Base-by-base conservation (phyloP, 2,329 filamentous ascomycete species). In the Colletotrichum sp. region DNA sequence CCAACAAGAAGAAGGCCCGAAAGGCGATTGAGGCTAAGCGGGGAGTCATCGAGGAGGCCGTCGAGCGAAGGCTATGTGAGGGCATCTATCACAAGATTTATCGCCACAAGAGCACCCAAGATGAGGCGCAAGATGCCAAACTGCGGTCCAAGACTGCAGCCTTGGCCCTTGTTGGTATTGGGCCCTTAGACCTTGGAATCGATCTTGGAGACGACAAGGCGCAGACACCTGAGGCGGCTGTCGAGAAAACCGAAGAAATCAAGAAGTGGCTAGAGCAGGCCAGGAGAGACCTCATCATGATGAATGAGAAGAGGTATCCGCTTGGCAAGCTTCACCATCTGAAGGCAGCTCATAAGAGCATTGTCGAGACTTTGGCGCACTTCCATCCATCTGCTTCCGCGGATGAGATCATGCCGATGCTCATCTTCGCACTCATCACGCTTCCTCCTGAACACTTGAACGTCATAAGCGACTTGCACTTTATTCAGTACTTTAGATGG, bases 401-500 rank as follows among this genome's bases (percentile, higher is more conserved):
- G 4, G 97, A 99, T 82, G 97, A 98, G 85, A 98, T 99, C 71
- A 93, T 99, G 83, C 97, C 97, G 1, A 98, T 98, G 84, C 90
- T 99, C 77, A 99, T 99, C 77, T 99, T 98, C 86, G 95, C 96
- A 0, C 90, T 99, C 76, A 98, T 99, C 82, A 98, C 96, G 4
- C 93, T 96, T 60, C 94, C 95, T 1, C 94, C 96, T 0, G 94
- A 97, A 83, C 91, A 93, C 39, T 93, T 98, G 64, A 95, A 96
- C 83, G 94, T 96, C 71, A 95, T 98, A 81, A 98, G 96, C 87
- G 98, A 99, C 83, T 88, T 98, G n/a, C 92, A 94, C 79, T 99
- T 98, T 83, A 96, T 98, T 79, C 96, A 98, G 82, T 89, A 94
- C 77, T 99, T 99, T 83, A 92, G 97, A 72, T 95, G 95, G 83